These are phyloP conservation scores for Lathyrus oleraceus DNA, from an alignment of 306 rosid species.

Conservation along the genomic window DNA sequence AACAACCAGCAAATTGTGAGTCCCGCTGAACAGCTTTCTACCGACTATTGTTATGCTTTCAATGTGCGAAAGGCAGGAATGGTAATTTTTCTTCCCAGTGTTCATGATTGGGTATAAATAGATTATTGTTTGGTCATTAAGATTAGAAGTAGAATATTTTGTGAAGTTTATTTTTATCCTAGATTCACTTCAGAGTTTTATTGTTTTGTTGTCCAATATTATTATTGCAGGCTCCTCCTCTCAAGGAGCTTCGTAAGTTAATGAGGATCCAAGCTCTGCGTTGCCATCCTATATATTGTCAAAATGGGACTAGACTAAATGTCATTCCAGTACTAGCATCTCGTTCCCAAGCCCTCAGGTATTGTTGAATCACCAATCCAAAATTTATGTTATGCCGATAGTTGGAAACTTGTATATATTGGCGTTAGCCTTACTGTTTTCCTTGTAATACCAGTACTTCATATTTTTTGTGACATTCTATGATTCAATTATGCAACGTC, in stretches of 20 bases:
- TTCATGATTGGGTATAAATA: slow-evolving; percentile 32
- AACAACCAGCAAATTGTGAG: slow-evolving; percentile 55
- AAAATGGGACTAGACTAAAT: slow-evolving; percentile 81
- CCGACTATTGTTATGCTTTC: slow-evolving; percentile 92
- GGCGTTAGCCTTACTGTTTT: not conserved
- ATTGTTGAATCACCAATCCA: slow-evolving; percentile 30
- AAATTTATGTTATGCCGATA: not conserved
- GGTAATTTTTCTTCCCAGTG: slow-evolving; percentile 51
- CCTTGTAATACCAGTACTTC: no score
- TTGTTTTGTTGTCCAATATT: slow-evolving; percentile 7
- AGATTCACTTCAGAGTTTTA: slow-evolving; percentile 4
- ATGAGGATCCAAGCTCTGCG: slow-evolving; percentile 97
- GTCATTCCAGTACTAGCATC: slow-evolving; percentile 95
- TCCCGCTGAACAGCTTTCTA: slow-evolving; percentile 83
- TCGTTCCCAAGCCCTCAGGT: slow-evolving; percentile 99
- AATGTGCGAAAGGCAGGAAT: slow-evolving; percentile 63
- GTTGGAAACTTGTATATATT: slow-evolving; percentile 11
- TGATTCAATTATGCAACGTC: slow-evolving; percentile 7
- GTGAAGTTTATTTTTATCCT: not conserved
- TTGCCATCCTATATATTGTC: slow-evolving; percentile 88
- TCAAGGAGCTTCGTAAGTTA: slow-evolving; percentile 82
- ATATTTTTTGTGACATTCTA: no score
- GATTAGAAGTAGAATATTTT: slow-evolving; percentile 23
- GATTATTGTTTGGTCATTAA: slow-evolving; percentile 11
- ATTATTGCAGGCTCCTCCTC: slow-evolving; percentile 67